Base-by-base conservation (phyloP, 345 rosid genomes). In the Rhizophora mangle region DNA sequence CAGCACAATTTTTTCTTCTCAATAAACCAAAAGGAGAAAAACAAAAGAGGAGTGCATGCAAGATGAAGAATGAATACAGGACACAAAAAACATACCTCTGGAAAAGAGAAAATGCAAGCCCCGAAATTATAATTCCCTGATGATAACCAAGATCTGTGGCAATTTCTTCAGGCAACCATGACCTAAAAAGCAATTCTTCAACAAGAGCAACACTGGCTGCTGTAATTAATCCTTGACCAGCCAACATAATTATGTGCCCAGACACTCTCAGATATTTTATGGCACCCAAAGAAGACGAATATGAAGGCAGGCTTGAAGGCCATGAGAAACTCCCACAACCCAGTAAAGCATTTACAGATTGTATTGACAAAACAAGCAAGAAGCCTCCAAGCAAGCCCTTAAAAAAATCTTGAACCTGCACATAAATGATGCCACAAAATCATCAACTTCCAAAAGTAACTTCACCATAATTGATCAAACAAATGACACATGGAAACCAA, bases 151-250 rank as follows among this genome's bases (percentile, higher is more conserved):
- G 79, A 71, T 94, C 97, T 46, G 82, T 51, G 10, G 91, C 85
- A 73, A 94, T 88, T 80, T 94, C 97, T 66, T 84, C 82, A 67
- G 89, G 91, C 76, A 94, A 75, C 97, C 96, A 91, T 46, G 97
- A 82, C 71, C 97, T 85, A 74, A 94, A 91, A 76, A 91, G 82
- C 78, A 94, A 65, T 79, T 94, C 98, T 78, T 91, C 97, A 68
- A 89, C 96, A 63, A 91, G 74, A 70, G 80, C 90, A 75, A 88
- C 71, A 64, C 87, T 75, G 10, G 86, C 75, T 51, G 94, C 97
- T 1, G 93, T 85, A 72, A 82, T 37, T 37, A 84, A 74, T 75
- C 90, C 98, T 79, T 11, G 85, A 71, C 72, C 71, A 72, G 81
- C 78, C 71, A 89, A 70, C 63, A 81, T 30, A 60, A 85, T 60